Conservation (phyloP, 352 stramenopile genomes). For the Discostella stelligera region DNA sequence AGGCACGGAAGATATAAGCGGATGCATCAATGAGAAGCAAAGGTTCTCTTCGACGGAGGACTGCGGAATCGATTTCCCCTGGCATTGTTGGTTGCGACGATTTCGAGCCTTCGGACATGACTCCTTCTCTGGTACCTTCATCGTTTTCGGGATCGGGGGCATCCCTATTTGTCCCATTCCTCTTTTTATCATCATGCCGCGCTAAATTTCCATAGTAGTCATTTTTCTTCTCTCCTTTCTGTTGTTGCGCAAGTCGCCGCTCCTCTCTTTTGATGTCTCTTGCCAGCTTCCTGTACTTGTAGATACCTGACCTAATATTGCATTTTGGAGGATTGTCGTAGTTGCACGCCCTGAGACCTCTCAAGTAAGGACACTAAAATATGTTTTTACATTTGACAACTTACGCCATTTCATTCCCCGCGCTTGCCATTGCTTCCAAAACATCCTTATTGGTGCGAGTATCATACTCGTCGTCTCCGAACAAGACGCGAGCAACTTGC, state of each 20-base stretch:
- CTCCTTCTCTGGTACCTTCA: not conserved
- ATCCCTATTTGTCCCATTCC: not conserved
- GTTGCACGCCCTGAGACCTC: not conserved
- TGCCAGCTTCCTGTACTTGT: constrained; percentile 39
- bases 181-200: constrained; percentile 14
- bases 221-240: constrained; percentile 42
- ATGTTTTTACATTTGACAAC: not conserved
- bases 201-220: constrained; percentile 50
- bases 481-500: constrained; percentile 67
- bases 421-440: constrained; percentile 62
- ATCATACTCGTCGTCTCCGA: constrained; percentile 47
- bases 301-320: constrained; percentile 25
- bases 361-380: too few relatives aligned
- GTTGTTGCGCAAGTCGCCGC: constrained; percentile 31
- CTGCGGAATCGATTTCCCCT: not conserved
- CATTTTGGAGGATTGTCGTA: not conserved
- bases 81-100: not conserved
- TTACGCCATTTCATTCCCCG: constrained; percentile 45
- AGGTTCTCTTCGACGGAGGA: constrained; percentile 41
- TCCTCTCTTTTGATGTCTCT: constrained; percentile 41
- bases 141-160: not conserved
- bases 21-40: constrained; percentile 79
- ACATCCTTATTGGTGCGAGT: constrained; percentile 64
- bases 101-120: not conserved
- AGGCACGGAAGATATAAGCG: constrained; percentile 80